Evolutionary conservation across 441 rosid species (phyloP).

Genomic region (Gossypium trilobum): DNA sequence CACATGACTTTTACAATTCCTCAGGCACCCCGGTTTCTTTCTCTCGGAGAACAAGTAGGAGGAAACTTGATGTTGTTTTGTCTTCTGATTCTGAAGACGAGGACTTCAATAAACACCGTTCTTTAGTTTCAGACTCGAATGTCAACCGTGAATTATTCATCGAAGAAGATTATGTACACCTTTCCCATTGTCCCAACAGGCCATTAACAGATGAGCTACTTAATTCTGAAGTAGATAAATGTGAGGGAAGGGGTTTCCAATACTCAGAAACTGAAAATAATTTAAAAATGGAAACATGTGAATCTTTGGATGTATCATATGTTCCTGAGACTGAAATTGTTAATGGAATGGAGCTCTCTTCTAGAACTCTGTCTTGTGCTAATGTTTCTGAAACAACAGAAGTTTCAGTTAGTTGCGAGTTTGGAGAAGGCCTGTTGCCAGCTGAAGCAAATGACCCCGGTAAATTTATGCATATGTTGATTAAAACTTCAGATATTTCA

Average conservation of each 20-base stretch:
- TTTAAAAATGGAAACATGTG: conserved; percentile 27
- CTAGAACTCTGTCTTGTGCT: conserved; percentile 32
- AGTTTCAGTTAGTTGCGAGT: conserved; percentile 37
- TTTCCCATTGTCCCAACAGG: conserved; percentile 24
- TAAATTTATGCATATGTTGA: conserved; percentile 23
- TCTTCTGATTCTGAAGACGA: conserved; percentile 91
- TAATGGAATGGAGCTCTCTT: conserved; percentile 36
- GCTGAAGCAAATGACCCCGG: conserved; percentile 24
- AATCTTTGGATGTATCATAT: conserved; percentile 55
- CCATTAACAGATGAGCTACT: conserved; percentile 25
- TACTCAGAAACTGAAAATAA: conserved; percentile 26
- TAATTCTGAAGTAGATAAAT: conserved; percentile 24
- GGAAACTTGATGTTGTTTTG: conserved; percentile 44
- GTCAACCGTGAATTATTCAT: conserved; percentile 21
- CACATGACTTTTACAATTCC: conserved; percentile 32
- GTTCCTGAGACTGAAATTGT: conserved; percentile 75
- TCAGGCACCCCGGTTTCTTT: conserved; percentile 38
- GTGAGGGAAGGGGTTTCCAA: conserved; percentile 27
- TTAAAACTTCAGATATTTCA: conserved; percentile 28
- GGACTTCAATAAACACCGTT: conserved; percentile 17
- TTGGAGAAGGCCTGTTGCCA: conserved; percentile 22
- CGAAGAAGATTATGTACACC: conserved; percentile 25
- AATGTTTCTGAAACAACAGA: conserved; percentile 40
- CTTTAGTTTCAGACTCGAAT: conserved; percentile 23
- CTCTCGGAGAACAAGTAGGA: conserved; percentile 31